Evolutionary conservation across 768 basidiomycete genomes (phyloP), one percentile per base, ranked within the genome.

Genomic region (Udeniomyces megalosporus): DNA sequence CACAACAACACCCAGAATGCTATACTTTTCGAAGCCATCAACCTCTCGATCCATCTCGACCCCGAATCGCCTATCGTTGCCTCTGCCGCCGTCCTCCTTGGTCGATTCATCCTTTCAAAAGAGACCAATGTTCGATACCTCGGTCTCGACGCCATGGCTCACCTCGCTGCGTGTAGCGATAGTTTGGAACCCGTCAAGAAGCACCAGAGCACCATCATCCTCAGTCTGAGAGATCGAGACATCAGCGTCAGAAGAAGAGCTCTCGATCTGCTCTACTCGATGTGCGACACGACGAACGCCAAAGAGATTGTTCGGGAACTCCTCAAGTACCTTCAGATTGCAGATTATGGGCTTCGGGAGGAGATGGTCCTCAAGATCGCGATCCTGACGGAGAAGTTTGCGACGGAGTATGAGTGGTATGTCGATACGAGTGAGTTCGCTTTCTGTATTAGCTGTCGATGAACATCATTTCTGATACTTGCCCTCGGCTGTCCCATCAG

Each of bases 281-380:
- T 99, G 95, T 97, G 95, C 74, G 95, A 99, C 72, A 79, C 84
- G n/a, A 85, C 88, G 70, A 99, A 96, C 74, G 88, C 93, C 5
- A 91, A 95, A 71, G 76, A 88, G 66, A 91, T 97, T 69, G 95
- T 99, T 35, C 92, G 86, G 42, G 93, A 99, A 74, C 79, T 99
- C 20, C 77, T 99, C 60, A 82, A 87, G 61, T 99, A 96, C 73
- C 81, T 99, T 62, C 83, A 82, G 71, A 82, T 95, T n/a, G 95
- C 95, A 7, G 95, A 99, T 73, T 97, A 96, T 68, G 90, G 84
- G 17, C 78, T 99, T 34, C 80, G 95, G 48, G 95, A 99, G 75
- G 92, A 99, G 74, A 91, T 97, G 92, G 95, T 97, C 1, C 79
- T 97, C 59, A 97, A 97, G 75, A 93, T 99, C 60, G 95, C 95